phyloP scores from a whole-genome alignment of 106 monocot genomes.

The Xerophyta viscosa region DNA sequence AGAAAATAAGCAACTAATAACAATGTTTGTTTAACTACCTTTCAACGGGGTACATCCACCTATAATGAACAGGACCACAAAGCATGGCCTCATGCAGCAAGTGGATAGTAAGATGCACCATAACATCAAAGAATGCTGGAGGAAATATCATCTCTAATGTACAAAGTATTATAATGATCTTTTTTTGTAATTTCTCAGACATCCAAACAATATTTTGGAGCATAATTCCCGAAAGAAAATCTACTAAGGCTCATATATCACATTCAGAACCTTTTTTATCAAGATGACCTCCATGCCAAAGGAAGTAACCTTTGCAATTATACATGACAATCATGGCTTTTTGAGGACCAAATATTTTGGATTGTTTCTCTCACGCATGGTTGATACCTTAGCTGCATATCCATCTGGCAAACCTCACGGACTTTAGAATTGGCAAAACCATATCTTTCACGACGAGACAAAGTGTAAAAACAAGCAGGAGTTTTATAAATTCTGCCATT shows the following conservation, averaged over 20 bases:
- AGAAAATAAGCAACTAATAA: neutral
- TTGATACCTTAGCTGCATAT: constrained; percentile 4
- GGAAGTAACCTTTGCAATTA: neutral
- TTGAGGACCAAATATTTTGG: neutral
- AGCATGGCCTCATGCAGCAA: neutral
- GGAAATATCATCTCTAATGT: constrained; percentile 1
- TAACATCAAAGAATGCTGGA: constrained; percentile 12
- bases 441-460: neutral
- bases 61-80: constrained; percentile 5
- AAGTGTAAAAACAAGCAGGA: neutral
- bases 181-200: neutral
- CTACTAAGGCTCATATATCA: neutral
- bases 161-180: neutral
- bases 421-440: neutral
- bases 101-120: constrained; percentile 12
- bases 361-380: neutral
- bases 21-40: neutral
- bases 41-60: constrained; percentile 12
- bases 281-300: neutral
- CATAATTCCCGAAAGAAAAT: constrained; percentile 1
- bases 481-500: neutral
- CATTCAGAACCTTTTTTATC: neutral
- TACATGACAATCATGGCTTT: constrained; percentile 4
- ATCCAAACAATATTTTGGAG: neutral
- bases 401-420: neutral